Evolutionary conservation across 768 basidiomycete species (phyloP).

Genomic region (Sutorius australiensis): DNA sequence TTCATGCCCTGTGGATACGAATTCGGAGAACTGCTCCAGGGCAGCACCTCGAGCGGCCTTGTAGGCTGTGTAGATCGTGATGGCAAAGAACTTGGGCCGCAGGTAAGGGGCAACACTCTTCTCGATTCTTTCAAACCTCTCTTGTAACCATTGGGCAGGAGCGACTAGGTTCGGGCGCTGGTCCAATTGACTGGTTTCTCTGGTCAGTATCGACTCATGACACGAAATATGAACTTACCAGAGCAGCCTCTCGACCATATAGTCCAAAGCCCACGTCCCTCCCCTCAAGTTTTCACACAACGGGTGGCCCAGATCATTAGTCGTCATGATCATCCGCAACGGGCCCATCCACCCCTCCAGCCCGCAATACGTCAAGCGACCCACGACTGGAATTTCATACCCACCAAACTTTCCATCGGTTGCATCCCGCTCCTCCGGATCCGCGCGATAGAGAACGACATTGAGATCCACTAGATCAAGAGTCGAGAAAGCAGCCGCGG

Average conservation of each 20-base stretch:
- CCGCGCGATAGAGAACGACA: conserved; percentile 77
- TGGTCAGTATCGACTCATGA: conserved; percentile 11
- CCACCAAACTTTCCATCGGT: conserved; percentile 76
- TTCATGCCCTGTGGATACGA: conserved; percentile 76
- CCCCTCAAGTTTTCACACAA: conserved; percentile 83
- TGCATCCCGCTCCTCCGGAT: conserved; percentile 89
- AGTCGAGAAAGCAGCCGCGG: conserved; percentile 65
- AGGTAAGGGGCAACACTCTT: conserved; percentile 75
- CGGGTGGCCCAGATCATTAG: conserved; percentile 92
- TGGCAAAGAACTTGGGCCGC: conserved; percentile 94
- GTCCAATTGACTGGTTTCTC: conserved; percentile 48
- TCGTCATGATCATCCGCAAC: conserved; percentile 75
- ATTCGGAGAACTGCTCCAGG: conserved; percentile 85
- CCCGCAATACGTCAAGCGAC: conserved; percentile 84
- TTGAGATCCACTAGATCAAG: conserved; percentile 88
- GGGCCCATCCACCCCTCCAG: conserved; percentile 97
- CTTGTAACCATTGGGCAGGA: conserved; percentile 80
- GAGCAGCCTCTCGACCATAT: conserved; percentile 64
- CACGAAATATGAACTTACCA: conserved; percentile 47
- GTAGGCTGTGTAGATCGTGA: conserved; percentile 87
- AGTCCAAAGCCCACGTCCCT: conserved; percentile 92
- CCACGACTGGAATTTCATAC: conserved; percentile 76
- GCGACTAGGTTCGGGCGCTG: conserved; percentile 63
- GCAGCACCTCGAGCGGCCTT: conserved; percentile 82
- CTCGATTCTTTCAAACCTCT: conserved; percentile 83